Evolutionary conservation across 345 rosid species (phyloP).

Genomic region (Eucalyptus erythrocorys): DNA sequence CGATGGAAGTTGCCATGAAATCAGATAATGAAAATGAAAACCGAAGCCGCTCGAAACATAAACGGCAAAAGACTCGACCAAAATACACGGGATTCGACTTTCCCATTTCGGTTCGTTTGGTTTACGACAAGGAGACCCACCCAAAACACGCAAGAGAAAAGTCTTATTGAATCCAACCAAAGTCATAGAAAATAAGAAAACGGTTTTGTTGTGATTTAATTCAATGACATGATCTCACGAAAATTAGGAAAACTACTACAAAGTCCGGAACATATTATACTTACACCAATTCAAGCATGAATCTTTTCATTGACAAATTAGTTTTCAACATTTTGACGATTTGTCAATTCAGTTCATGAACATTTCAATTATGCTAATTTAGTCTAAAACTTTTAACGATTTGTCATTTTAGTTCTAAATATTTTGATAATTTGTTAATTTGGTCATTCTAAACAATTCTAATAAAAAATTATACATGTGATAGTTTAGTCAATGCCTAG

Average conservation of each 20-base stretch:
- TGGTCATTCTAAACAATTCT: too few species aligned
- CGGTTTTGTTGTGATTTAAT: not conserved
- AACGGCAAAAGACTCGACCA: not conserved
- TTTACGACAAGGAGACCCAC: not conserved
- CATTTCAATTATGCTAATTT: too few species aligned
- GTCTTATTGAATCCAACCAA: not conserved
- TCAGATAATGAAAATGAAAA: not conserved
- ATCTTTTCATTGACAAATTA: too few species aligned
- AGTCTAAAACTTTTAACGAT: rapidly evolving
- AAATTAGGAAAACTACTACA: not conserved
- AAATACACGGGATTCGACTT: not conserved
- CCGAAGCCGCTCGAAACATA: not conserved
- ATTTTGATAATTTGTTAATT: too few species aligned
- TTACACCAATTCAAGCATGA: rapidly evolving
- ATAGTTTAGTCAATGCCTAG: too few species aligned
- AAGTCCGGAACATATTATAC: too few species aligned
- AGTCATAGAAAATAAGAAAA: not conserved
- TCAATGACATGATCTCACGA: not conserved
- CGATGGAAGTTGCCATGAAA: not conserved
- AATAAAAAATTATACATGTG: rapidly evolving
- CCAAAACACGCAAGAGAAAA: not conserved
- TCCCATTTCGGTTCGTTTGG: not conserved
- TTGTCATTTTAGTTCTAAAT: too few species aligned
- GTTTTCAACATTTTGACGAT: too few species aligned
- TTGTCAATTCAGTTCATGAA: rapidly evolving